Conservation (phyloP, 768 basidiomycete species). For the Lenzites betulinus region DNA sequence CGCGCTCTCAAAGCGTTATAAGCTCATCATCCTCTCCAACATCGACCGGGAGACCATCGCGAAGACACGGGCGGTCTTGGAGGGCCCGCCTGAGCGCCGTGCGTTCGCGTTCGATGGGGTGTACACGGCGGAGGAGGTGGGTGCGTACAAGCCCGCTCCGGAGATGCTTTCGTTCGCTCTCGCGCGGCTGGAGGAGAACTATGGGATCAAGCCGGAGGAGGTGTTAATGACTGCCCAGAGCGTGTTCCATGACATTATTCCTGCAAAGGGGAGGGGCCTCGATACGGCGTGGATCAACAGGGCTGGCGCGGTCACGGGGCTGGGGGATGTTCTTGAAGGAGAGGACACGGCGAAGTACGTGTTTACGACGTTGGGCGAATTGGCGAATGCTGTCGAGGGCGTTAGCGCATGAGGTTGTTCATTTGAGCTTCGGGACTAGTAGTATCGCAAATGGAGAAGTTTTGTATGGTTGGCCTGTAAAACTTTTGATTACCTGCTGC, state of each 20-base stretch:
- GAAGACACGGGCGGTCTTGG: constrained; percentile 57
- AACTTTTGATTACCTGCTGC: too few species aligned
- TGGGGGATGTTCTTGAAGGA: constrained; percentile 35
- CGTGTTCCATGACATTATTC: constrained; percentile 63
- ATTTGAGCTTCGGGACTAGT: too few species aligned
- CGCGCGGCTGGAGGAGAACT: constrained; percentile 36
- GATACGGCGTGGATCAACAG: constrained; percentile 68
- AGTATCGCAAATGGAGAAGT: too few species aligned
- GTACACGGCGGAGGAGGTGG: constrained; percentile 71
- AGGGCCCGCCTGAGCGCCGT: constrained; percentile 21
- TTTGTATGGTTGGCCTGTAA: too few species aligned
- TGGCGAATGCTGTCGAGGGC: constrained; percentile 59
- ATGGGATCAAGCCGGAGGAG: constrained; percentile 40
- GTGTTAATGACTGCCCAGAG: constrained; percentile 72
- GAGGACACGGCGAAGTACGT: constrained; percentile 30
- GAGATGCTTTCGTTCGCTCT: constrained; percentile 55
- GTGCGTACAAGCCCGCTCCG: constrained; percentile 71
- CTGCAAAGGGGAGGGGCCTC: constrained; percentile 59
- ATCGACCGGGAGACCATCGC: constrained; percentile 68
- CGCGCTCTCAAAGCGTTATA: constrained; percentile 60
- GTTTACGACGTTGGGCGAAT: constrained; percentile 59
- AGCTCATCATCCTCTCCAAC: constrained; percentile 75
- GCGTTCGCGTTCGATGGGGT: constrained; percentile 65
- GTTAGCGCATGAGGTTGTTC: constrained; percentile 21
- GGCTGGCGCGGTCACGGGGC: constrained; percentile 44